Conservation (phyloP, 2,329 filamentous ascomycete species). For the Xylariaceae sp. region DNA sequence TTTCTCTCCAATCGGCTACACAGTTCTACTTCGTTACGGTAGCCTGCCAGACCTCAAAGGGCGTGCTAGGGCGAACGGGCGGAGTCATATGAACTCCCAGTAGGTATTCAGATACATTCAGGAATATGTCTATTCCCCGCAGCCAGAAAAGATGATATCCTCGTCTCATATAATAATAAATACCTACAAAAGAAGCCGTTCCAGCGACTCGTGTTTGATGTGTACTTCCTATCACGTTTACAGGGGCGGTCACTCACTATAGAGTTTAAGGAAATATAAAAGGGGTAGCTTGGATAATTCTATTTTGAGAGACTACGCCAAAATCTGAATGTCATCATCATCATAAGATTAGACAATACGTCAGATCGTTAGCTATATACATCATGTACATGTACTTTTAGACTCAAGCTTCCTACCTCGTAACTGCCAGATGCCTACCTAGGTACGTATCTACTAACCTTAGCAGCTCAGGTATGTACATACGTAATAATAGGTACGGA, state of each 20-base stretch:
- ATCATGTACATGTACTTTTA: too few relatives aligned
- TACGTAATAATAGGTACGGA: too few relatives aligned
- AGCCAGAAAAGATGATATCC: neutral
- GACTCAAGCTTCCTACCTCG: too few relatives aligned
- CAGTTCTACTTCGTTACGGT: neutral
- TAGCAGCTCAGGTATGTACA: neutral
- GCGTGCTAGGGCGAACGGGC: neutral
- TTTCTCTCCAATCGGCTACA: slow-evolving; percentile 1
- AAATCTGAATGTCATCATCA: neutral
- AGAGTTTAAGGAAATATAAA: too few relatives aligned
- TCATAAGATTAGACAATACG: neutral
- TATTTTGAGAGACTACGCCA: too few relatives aligned
- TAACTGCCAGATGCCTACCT: neutral
- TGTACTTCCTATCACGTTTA: too few relatives aligned
- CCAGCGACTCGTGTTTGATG: too few relatives aligned
- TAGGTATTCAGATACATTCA: neutral
- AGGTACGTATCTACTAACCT: neutral
- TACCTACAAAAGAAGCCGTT: neutral
- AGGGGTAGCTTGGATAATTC: too few relatives aligned
- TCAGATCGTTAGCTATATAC: too few relatives aligned
- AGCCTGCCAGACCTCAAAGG: neutral
- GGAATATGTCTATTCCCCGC: neutral
- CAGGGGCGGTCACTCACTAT: too few relatives aligned
- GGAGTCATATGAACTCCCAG: neutral
- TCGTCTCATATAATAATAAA: neutral